Percentiles rank a stretch among this genome's conserved stretches.
These are phyloP conservation scores for Hortaea werneckii DNA, from an alignment of 2,329 filamentous ascomycete species.

Conservation along the genomic window DNA sequence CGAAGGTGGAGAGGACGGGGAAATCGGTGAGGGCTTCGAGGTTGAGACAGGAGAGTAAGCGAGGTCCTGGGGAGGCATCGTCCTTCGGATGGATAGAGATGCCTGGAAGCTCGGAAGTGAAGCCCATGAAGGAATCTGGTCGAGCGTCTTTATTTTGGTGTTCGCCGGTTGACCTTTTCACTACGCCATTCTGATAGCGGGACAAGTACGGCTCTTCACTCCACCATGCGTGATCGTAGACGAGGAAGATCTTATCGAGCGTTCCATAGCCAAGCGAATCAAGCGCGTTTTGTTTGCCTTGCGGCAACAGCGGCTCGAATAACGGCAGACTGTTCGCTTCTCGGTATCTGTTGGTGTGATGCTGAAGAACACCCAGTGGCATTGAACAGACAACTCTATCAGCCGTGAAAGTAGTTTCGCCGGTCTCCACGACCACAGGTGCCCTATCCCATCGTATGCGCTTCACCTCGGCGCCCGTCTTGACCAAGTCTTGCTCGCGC, in stretches of 20 bases:
- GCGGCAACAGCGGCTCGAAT: conserved; percentile 11
- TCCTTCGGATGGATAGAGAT: conserved; percentile 11
- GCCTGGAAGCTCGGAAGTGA: conserved; percentile 13
- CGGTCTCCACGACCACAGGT: conserved; percentile 10
- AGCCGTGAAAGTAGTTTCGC: conserved; percentile 7
- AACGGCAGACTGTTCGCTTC: not conserved
- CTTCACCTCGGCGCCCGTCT: conserved; percentile 7
- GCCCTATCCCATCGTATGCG: conserved; percentile 8
- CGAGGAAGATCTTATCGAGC: conserved; percentile 17
- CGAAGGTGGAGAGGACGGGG: conserved; percentile 12
- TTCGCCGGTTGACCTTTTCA: not conserved
- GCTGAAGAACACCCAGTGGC: conserved; percentile 14
- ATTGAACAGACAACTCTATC: conserved; percentile 14
- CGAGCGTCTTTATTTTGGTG: not conserved
- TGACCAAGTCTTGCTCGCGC: conserved; percentile 4
- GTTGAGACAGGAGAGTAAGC: conserved; percentile 13
- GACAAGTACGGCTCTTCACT: conserved; percentile 10
- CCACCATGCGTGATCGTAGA: conserved; percentile 16
- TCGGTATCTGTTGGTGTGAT: not conserved
- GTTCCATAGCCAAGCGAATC: conserved; percentile 14
- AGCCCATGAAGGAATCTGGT: conserved; percentile 13
- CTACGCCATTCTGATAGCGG: conserved; percentile 9
- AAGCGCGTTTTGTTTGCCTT: conserved; percentile 9
- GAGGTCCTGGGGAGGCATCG: conserved; percentile 5
- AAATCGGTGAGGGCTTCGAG: conserved; percentile 13